Conservation (phyloP, 306 rosid genomes). For the barrel medic (Medicago truncatula) region DNA sequence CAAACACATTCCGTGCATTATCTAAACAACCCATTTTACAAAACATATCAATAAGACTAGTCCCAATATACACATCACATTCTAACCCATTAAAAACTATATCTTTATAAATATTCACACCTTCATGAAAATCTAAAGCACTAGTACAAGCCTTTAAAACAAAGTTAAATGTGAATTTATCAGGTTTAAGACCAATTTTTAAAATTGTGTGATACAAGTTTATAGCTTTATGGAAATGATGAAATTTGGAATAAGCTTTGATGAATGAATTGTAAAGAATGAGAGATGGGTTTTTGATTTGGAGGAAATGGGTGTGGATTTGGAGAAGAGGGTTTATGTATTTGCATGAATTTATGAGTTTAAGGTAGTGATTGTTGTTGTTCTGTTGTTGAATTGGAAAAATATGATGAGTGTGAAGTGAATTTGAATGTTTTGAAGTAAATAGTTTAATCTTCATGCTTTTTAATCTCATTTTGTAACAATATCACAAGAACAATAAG, state of each 20-base stretch:
- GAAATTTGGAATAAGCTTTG: neutral
- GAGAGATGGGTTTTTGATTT: slow-evolving; percentile 5
- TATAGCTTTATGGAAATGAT: neutral
- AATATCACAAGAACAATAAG: neutral
- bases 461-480: slow-evolving; percentile 12
- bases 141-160: slow-evolving; percentile 8
- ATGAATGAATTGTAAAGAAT: slow-evolving; percentile 5
- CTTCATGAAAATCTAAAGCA: slow-evolving; percentile 7
- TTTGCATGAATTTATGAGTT: slow-evolving; percentile 58
- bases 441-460: neutral
- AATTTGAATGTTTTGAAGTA: slow-evolving; percentile 11
- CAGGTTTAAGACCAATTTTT: neutral
- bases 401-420: slow-evolving; percentile 30
- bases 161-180: slow-evolving; percentile 12
- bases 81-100: neutral
- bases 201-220: slow-evolving; percentile 3
- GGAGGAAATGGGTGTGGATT: slow-evolving; percentile 1
- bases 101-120: neutral
- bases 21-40: slow-evolving; percentile 61
- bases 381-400: slow-evolving; percentile 21
- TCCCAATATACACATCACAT: slow-evolving; percentile 64
- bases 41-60: slow-evolving; percentile 67
- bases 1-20: slow-evolving; percentile 62
- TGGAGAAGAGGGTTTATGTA: slow-evolving; percentile 62
- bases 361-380: slow-evolving; percentile 34